A percentile compares a stretch with the other conserved stretches of the same genome.
Conservation (phyloP, 805 yeast species). For the Clavispora fructus region DNA sequence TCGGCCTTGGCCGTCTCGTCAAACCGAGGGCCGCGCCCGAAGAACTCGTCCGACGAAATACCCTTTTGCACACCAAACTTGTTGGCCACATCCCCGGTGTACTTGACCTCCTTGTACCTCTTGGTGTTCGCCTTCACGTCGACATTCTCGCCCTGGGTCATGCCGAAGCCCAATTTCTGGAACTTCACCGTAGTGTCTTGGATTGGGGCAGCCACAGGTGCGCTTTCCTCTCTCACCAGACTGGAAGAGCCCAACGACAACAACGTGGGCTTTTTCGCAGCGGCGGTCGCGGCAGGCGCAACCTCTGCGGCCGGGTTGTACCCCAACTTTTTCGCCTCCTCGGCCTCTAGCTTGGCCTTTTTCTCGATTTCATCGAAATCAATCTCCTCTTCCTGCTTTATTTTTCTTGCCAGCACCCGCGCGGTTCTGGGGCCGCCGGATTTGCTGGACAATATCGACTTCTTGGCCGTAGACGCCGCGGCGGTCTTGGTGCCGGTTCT, state of each 20-base stretch:
- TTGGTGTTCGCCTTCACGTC: conserved; percentile 33
- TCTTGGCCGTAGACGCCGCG: conserved; percentile 25
- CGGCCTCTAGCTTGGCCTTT: conserved; percentile 79
- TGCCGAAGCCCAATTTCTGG: conserved; percentile 87
- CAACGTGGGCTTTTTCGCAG: conserved; percentile 2
- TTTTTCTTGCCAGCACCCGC: conserved; percentile 47
- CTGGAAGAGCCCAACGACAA: conserved; percentile 9
- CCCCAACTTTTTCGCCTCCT: conserved; percentile 54
- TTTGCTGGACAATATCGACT: conserved; percentile 39
- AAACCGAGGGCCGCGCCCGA: conserved; percentile 76
- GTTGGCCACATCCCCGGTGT: conserved; percentile 68
- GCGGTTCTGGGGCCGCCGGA: conserved; percentile 52
- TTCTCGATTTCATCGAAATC: conserved; percentile 62
- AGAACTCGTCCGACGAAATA: conserved; percentile 91
- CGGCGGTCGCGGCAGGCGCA: conserved; percentile 2
- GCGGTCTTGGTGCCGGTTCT: conserved; percentile 20
- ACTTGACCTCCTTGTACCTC: conserved; percentile 52
- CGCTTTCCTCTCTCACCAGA: neutral
- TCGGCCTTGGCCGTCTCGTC: conserved; percentile 75
- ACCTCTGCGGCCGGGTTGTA: conserved; percentile 38
- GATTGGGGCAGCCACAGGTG: conserved; percentile 21
- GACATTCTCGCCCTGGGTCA: conserved; percentile 63
- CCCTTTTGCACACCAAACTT: conserved; percentile 89
- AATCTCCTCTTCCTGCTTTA: conserved; percentile 47
- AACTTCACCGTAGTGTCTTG: conserved; percentile 60